phyloP scores from a whole-genome alignment of 495 filamentous ascomycete species.

The Lentithecium fluviatile region DNA sequence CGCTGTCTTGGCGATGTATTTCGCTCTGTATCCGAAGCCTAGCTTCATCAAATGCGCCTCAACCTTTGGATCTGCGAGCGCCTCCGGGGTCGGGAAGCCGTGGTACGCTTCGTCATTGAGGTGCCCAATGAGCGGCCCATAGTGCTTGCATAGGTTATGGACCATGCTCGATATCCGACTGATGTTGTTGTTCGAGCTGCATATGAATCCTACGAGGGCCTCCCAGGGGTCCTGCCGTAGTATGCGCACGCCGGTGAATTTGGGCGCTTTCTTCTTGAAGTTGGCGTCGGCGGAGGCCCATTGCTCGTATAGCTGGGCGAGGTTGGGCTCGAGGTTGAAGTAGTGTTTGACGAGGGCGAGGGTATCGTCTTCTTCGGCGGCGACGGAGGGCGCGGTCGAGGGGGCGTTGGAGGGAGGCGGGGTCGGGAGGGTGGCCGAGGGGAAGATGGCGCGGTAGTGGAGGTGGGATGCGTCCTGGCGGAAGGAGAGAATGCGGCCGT shows the following conservation, averaged over 20 bases:
- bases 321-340: constrained; percentile 73
- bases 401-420: constrained; percentile 43
- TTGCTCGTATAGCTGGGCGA: constrained; percentile 74
- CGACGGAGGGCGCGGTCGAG: constrained; percentile 24
- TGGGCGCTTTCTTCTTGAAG: constrained; percentile 82
- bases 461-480: constrained; percentile 77
- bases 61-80: constrained; percentile 64
- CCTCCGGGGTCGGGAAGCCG: constrained; percentile 78
- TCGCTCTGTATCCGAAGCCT: constrained; percentile 93
- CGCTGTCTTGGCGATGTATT: constrained; percentile 85
- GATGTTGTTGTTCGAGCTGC: constrained; percentile 99
- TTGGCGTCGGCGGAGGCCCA: constrained; percentile 86
- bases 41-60: constrained; percentile 76
- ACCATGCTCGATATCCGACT: constrained; percentile 94
- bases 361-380: constrained; percentile 54
- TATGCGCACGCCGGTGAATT: constrained; percentile 91
- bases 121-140: constrained; percentile 72
- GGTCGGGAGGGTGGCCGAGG: constrained; percentile 41
- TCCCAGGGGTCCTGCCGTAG: constrained; percentile 96
- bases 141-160: constrained; percentile 82
- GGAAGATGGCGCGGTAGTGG: constrained; percentile 74
- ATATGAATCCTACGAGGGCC: constrained; percentile 89
- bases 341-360: constrained; percentile 70
- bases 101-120: constrained; percentile 72
- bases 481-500: constrained; percentile 79